Base-by-base conservation (phyloP, 345 rosid genomes). In the Angophora floribunda region DNA sequence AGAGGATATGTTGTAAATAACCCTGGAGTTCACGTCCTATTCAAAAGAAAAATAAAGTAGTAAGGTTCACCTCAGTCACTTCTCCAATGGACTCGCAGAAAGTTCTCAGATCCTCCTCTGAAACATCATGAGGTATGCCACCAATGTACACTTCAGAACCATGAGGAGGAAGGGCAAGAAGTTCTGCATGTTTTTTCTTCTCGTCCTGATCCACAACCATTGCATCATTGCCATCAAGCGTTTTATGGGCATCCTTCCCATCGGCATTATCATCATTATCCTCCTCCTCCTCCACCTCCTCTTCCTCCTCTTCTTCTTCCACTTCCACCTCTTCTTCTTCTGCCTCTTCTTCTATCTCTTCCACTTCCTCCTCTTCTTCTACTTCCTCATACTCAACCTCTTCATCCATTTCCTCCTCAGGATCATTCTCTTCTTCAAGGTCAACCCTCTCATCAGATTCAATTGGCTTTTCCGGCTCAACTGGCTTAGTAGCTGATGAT, bases 101-200 rank as follows among this genome's bases (percentile, higher is more conserved):
- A 87, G 90, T 87, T 91, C 90, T 95, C 88, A 97, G 89, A 80
- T 97, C 98, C 32, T 93, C 94, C 89, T 97, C 97, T 84, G 97
- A 89, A 89, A 93, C 92, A 92, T 95, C 94, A 84, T 91, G 92
- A 87, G 98, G 98, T 91, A 97, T 92, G 32, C 98, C 95, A 51
- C 99, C 99, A 13, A 97, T 92, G 89, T 96, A 97, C 78, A 97
- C 96, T 93, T 97, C 97, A 53, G 99, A 95, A 51, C 98, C 99
- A 91, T 96, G 99, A 32, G 99, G 96, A 88, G 99, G 99, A 89
- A 93, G 97, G 16, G 98, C 91, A n/a, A 97, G 91, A 85, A 97
- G 99, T 88, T 97, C 95, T 41, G 59, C 94, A 89, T 93, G 95
- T 88, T 87, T 94, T 90, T 89, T 91, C 92, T 94, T 92, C 89